phyloP scores from a whole-genome alignment of 2,329 filamentous ascomycete genomes.

The Penicillium carneum region DNA sequence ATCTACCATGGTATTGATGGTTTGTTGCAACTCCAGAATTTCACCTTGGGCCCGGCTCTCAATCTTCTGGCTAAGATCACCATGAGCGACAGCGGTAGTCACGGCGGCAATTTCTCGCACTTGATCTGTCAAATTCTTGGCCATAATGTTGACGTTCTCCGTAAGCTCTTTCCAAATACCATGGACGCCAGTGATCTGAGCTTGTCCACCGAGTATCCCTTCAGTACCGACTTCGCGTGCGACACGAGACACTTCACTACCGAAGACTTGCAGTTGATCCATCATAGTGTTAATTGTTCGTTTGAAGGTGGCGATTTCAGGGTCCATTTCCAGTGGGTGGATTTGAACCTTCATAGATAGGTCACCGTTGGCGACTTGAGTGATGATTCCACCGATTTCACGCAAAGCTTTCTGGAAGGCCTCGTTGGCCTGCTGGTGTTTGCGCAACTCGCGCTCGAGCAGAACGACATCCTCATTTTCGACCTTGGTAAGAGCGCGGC shows the following conservation, averaged over 20 bases:
- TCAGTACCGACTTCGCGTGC: slow-evolving; percentile 96
- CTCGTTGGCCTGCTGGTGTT: slow-evolving; percentile 96
- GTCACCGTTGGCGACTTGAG: slow-evolving; percentile 92
- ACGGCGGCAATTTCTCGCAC: slow-evolving; percentile 86
- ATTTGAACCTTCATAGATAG: slow-evolving; percentile 96
- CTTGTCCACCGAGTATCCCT: slow-evolving; percentile 90
- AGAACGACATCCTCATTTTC: slow-evolving; percentile 87
- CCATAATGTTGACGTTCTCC: slow-evolving; percentile 86
- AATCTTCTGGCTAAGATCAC: slow-evolving; percentile 84
- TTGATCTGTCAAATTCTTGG: slow-evolving; percentile 81
- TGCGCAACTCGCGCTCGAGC: slow-evolving; percentile 90
- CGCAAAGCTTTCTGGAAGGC: slow-evolving; percentile 96
- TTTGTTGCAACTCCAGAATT: slow-evolving; percentile 82
- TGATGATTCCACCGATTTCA: slow-evolving; percentile 97
- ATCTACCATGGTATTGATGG: slow-evolving; percentile 89
- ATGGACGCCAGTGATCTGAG: slow-evolving; percentile 89
- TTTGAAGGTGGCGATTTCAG: slow-evolving; percentile 97
- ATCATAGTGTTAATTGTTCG: slow-evolving; percentile 99
- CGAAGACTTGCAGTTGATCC: slow-evolving; percentile 95
- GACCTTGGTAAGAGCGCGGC: slow-evolving; percentile 79
- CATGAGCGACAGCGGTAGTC: slow-evolving; percentile 81
- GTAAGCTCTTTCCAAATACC: slow-evolving; percentile 98
- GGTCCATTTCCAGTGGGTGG: slow-evolving; percentile 95
- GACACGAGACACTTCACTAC: slow-evolving; percentile 91
- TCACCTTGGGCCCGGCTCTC: slow-evolving; percentile 80